A percentile compares a stretch with the other conserved stretches of the same genome.
Evolutionary conservation across 2,329 filamentous ascomycete genomes (phyloP).

Genomic region (Epichloe bromicola): DNA sequence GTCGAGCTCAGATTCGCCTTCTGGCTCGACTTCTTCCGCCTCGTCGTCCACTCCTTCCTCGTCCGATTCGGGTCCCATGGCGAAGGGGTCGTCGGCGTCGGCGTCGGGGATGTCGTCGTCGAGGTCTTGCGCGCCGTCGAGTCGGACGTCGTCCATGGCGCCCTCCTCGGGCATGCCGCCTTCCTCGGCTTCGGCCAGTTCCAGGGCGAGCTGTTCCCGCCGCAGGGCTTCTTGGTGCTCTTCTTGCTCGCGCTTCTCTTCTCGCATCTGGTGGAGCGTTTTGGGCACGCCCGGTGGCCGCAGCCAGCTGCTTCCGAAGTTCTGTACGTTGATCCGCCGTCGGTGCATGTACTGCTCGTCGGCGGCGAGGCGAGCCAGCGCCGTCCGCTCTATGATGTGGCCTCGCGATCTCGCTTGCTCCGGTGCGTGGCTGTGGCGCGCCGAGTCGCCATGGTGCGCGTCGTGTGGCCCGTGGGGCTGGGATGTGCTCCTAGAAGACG

Average conservation of each 20-base stretch:
- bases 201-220: conserved; percentile 56
- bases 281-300: conserved; percentile 79
- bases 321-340: conserved; percentile 68
- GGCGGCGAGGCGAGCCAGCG: conserved; percentile 54
- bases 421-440: conserved; percentile 16
- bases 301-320: conserved; percentile 84
- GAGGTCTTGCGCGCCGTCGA: conserved; percentile 45
- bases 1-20: conserved; percentile 26
- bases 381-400: conserved; percentile 41
- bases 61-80: conserved; percentile 30
- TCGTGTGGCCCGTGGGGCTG: conserved; percentile 22
- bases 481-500: conserved; percentile 43
- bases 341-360: conserved; percentile 69
- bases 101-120: conserved; percentile 65
- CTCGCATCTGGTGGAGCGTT: conserved; percentile 77
- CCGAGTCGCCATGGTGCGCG: conserved; percentile 17
- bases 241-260: conserved; percentile 78
- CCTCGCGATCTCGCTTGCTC: conserved; percentile 25
- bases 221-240: conserved; percentile 68
- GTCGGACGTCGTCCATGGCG: conserved; percentile 42
- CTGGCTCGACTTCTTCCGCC: conserved; percentile 25
- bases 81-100: conserved; percentile 34
- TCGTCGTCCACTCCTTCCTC: conserved; percentile 27
- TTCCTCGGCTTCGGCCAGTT: conserved; percentile 56
- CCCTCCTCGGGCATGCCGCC: conserved; percentile 24